phyloP scores from a whole-genome alignment of 768 basidiomycete genomes.

The Lyophyllum shimeji region DNA sequence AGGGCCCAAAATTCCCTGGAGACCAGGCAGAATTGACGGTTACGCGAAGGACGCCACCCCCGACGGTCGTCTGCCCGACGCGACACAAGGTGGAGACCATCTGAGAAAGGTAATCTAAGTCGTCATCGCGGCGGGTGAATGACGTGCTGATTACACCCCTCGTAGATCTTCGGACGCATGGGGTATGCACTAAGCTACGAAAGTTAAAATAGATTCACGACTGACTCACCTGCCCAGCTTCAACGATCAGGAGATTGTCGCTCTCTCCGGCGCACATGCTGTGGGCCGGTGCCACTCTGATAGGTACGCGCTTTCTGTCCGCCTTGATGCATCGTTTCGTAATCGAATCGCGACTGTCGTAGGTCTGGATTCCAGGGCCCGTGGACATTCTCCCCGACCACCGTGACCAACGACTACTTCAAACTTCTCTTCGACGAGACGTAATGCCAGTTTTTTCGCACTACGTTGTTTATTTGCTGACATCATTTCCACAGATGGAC shows the following conservation, averaged over 20 bases:
- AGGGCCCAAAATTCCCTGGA: slow-evolving; percentile 92
- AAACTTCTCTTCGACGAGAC: slow-evolving; percentile 85
- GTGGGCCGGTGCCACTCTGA: slow-evolving; percentile 92
- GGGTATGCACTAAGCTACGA: slow-evolving; percentile 40
- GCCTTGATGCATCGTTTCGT: not conserved
- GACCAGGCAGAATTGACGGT: slow-evolving; percentile 91
- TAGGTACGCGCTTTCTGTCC: slow-evolving; percentile 42
- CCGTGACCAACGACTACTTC: slow-evolving; percentile 85
- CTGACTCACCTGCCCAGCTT: slow-evolving; percentile 41
- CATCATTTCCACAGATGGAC: slow-evolving; percentile 54
- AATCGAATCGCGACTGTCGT: not conserved
- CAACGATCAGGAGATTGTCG: slow-evolving; percentile 97
- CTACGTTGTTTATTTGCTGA: slow-evolving; percentile 1
- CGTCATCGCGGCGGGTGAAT: slow-evolving; percentile 1
- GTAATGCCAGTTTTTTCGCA: slow-evolving; percentile 31
- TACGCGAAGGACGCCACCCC: slow-evolving; percentile 72
- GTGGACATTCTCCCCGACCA: slow-evolving; percentile 95
- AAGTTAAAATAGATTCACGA: not conserved
- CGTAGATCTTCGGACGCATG: slow-evolving; percentile 87
- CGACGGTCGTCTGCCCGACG: slow-evolving; percentile 90
- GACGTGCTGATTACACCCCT: not conserved
- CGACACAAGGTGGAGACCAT: slow-evolving; percentile 79
- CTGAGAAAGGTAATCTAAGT: slow-evolving; percentile 62
- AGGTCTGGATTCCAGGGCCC: slow-evolving; percentile 85
- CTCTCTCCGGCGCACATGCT: slow-evolving; percentile 91